Conservation (phyloP, 1,139 yeast species). For the Taiozyma sp. region DNA sequence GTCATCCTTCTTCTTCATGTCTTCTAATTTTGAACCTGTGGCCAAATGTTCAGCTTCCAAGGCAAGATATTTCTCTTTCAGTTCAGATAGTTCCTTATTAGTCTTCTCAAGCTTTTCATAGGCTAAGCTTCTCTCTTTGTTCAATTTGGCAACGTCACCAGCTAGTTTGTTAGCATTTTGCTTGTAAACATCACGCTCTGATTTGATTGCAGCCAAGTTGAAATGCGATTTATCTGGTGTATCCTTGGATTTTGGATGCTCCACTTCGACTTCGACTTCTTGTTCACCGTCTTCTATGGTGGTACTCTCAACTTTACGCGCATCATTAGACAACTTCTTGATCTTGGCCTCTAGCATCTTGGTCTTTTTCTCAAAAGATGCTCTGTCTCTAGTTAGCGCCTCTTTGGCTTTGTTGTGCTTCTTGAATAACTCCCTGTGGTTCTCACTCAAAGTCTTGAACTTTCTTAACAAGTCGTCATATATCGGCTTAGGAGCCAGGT, state of each 20-base stretch:
- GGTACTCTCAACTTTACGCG: neutral
- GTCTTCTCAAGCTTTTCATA: neutral
- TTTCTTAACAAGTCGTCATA: constrained; percentile 1
- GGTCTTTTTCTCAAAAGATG: constrained; percentile 1
- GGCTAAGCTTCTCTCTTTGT: constrained; percentile 1
- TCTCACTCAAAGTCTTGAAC: neutral
- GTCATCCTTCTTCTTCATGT: neutral
- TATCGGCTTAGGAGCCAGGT: neutral
- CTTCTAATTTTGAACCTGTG: neutral
- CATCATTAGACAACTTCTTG: constrained; percentile 10
- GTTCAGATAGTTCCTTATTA: constrained; percentile 5
- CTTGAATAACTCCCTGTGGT: neutral
- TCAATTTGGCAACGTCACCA: constrained; percentile 2
- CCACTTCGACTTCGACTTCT: constrained; percentile 16
- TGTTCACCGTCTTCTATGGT: constrained; percentile 7
- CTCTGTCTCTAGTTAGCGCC: neutral
- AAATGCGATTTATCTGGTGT: neutral
- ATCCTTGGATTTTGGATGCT: constrained; percentile 7
- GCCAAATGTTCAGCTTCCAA: constrained; percentile 7
- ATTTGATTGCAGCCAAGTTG: constrained; percentile 1
- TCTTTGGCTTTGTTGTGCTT: constrained; percentile 5
- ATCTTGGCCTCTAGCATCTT: constrained; percentile 3
- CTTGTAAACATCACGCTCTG: constrained; percentile 10
- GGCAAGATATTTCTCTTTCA: constrained; percentile 5
- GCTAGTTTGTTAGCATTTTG: constrained; percentile 1